Percentiles rank a stretch among this genome's conserved stretches.
These are phyloP conservation scores for Friedmanniomyces endolithicus DNA, from an alignment of 495 filamentous ascomycete species.

Conservation along the genomic window DNA sequence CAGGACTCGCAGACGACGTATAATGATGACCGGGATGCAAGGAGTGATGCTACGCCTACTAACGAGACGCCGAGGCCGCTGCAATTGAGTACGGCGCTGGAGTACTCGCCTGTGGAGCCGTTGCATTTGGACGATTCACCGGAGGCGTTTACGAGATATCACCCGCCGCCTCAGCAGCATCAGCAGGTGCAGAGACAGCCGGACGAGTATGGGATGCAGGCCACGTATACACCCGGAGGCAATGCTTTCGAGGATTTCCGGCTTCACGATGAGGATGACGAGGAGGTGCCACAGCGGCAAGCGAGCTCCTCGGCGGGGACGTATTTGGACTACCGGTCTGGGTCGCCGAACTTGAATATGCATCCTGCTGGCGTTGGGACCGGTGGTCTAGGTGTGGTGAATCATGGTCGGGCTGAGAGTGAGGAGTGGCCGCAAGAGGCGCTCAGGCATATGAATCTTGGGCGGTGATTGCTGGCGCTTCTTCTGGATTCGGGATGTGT, in stretches of 20 bases:
- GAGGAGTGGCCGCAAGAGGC: slow-evolving; percentile 29
- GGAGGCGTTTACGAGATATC: slow-evolving; percentile 2
- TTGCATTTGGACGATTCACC: slow-evolving; percentile 10
- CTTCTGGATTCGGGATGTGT: no score
- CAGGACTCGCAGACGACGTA: neutral
- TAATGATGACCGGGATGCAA: slow-evolving; percentile 5
- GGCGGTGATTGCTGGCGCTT: neutral
- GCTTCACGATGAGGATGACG: neutral
- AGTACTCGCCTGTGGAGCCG: slow-evolving; percentile 26
- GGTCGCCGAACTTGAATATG: neutral
- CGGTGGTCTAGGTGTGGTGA: slow-evolving; percentile 28
- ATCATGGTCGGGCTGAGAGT: slow-evolving; percentile 15
- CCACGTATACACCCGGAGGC: slow-evolving; percentile 3
- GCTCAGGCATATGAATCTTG: slow-evolving; percentile 24
- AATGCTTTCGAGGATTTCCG: neutral
- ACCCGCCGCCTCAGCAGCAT: neutral
- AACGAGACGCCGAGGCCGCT: slow-evolving; percentile 20
- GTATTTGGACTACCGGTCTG: slow-evolving; percentile 4
- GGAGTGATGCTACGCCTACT: slow-evolving; percentile 27
- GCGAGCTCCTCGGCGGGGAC: neutral
- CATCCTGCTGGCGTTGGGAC: slow-evolving; percentile 13
- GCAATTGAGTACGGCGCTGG: slow-evolving; percentile 13
- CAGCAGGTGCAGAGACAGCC: neutral
- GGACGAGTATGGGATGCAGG: slow-evolving; percentile 8
- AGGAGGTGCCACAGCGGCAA: neutral